Base-by-base conservation (phyloP, 495 filamentous ascomycete species). In the Pseudomonodictys pantanalensis region DNA sequence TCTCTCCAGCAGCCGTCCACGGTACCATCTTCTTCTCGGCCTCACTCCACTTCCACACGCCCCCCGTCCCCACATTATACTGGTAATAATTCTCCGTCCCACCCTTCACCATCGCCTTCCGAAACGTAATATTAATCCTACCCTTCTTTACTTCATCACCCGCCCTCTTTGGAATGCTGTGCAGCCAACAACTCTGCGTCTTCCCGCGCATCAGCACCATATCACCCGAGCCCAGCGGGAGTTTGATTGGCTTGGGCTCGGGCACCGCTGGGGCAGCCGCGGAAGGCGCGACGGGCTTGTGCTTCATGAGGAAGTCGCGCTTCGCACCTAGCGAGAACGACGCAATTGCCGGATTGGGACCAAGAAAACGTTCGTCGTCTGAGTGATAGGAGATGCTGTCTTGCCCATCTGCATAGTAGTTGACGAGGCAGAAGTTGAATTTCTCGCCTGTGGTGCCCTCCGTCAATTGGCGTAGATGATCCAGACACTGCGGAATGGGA, bases 341-440 rank as follows among this genome's bases (percentile, higher is more conserved):
- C 7, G 86, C 86, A 35, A 92, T 90, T n/a, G 79, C 76, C 12
- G 86, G 87, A 15, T 81, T 71, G 1, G 73, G 47, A 3, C 86
- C 87, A 0, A 90, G 81, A 65, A 92, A 91, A 9, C 79, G 77
- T 72, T 90, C 88, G 64, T 90, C 86, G 62, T 90, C 88, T 32
- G 83, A 86, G 68, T 89, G 86, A 68, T 86, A 92, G 23, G 81
- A 75, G 30, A 91, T 91, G 53, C 83, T 87, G 70, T 90, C 86
- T 10, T 79, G 71, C 1, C 86, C 87, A 25, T 75, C 77, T 29
- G 83, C 81, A 71, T 90, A 90, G 75, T 90, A 91, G 64, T 90
- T 91, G 8, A 90, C 85, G 1, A 91, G 75, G 53, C 81, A 81
- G 72, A 89, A 88, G 64, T 92, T 91, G 70, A 86, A 91, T 2